phyloP scores from a whole-genome alignment of 73 alveolate genomes.

The Loxodes magnus region DNA sequence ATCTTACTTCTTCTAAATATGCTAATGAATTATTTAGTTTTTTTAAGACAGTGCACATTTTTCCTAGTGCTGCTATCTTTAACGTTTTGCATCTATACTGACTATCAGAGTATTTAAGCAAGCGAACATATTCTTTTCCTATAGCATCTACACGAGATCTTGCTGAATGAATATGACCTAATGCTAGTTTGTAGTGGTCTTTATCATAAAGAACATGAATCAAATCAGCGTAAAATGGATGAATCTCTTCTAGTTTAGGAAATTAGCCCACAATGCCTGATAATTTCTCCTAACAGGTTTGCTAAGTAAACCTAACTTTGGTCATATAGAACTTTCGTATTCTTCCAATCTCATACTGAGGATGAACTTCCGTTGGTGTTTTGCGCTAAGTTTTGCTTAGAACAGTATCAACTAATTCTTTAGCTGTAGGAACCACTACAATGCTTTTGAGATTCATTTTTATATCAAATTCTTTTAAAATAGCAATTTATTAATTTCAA shows the following conservation, averaged over 20 bases:
- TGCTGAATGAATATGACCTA: conserved; percentile 94
- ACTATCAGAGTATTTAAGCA: conserved; percentile 98
- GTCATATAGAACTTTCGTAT: conserved; percentile 99
- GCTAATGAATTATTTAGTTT: conserved; percentile 91
- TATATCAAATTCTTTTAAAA: too few species aligned
- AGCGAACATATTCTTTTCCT: conserved; percentile 94
- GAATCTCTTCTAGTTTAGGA: conserved; percentile 99
- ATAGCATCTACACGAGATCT: conserved; percentile 70
- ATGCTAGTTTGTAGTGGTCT: conserved; percentile 99
- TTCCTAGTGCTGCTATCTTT: conserved; percentile 94
- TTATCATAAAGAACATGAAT: conserved; percentile 97
- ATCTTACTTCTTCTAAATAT: conserved; percentile 98
- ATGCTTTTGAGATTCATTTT: conserved; percentile 90
- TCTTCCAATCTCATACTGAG: conserved; percentile 96
- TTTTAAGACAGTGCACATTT: conserved; percentile 96
- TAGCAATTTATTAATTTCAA: too few species aligned
- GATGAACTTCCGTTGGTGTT: conserved; percentile 99
- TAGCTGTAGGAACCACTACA: conserved; percentile 84
- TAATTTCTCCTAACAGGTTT: conserved; percentile 89
- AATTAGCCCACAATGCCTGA: conserved; percentile 90
- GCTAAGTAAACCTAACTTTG: conserved; percentile 95
- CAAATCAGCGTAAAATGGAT: conserved; percentile 99
- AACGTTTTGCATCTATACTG: conserved; percentile 96
- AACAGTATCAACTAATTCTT: conserved; percentile 81
- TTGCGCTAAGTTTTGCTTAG: conserved; percentile 96